Evolutionary conservation across 805 yeast species (phyloP).

Genomic region (Nakazawaea peltata): DNA sequence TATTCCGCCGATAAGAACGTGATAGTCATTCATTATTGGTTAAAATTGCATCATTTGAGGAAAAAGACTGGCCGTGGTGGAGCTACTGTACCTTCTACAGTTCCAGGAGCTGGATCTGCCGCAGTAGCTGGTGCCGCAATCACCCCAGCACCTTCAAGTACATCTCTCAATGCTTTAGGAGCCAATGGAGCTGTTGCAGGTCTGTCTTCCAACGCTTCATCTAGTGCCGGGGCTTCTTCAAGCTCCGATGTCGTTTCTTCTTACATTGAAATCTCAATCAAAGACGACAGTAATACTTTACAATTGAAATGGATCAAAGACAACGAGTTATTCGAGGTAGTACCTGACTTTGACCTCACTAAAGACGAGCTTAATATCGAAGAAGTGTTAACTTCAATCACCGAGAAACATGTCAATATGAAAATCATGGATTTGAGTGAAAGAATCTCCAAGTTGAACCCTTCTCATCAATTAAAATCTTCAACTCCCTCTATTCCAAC

Average conservation of each 20-base stretch:
- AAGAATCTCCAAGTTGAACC: conserved; percentile 20
- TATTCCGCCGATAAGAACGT: conserved; percentile 46
- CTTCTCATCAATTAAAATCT: conserved; percentile 6
- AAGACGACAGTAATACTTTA: conserved; percentile 30
- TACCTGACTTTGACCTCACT: conserved; percentile 23
- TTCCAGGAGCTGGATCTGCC: too few species aligned
- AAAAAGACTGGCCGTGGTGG: conserved; percentile 29
- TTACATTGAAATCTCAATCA: conserved; percentile 54
- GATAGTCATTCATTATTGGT: conserved; percentile 62
- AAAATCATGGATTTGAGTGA: conserved; percentile 25
- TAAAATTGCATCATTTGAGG: conserved; percentile 12
- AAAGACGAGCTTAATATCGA: conserved; percentile 24
- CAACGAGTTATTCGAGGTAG: conserved; percentile 31
- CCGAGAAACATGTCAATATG: conserved; percentile 30
- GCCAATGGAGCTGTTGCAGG: too few species aligned
- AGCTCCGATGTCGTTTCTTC: conserved; percentile 31
- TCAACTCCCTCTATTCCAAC: conserved; percentile 7
- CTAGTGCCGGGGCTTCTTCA: too few species aligned
- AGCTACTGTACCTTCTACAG: too few species aligned
- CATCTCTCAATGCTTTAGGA: too few species aligned
- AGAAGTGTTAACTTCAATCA: conserved; percentile 26
- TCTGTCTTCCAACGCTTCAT: too few species aligned
- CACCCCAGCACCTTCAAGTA: not conserved
- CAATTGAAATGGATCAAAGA: conserved; percentile 59
- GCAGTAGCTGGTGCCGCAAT: not conserved